Percentiles rank a stretch among this genome's conserved stretches.
phyloP scores from a whole-genome alignment of 2,329 filamentous ascomycete species.

The Botrytis galanthina region DNA sequence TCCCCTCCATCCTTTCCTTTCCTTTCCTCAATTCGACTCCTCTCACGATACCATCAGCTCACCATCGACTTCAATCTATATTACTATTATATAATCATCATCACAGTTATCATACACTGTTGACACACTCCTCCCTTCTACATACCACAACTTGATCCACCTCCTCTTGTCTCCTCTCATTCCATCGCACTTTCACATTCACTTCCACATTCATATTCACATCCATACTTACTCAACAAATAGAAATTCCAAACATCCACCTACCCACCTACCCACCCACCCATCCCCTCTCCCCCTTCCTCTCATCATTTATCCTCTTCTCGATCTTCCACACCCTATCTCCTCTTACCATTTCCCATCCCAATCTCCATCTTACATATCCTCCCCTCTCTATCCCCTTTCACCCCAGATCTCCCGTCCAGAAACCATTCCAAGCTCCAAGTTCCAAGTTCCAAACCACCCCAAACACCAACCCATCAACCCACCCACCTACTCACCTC shows the following conservation, averaged over 20 bases:
- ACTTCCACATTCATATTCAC: neutral
- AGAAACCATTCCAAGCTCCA: too few species aligned
- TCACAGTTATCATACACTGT: too few species aligned
- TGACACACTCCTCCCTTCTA: too few species aligned
- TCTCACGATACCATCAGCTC: neutral
- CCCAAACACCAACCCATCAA: too few species aligned
- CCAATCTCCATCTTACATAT: neutral
- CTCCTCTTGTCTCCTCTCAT: too few species aligned
- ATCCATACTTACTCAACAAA: neutral
- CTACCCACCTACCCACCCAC: neutral
- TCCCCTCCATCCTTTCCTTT: rapidly evolving
- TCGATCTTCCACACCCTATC: neutral
- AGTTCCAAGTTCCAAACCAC: too few species aligned
- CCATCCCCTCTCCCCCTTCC: neutral
- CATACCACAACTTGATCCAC: too few species aligned
- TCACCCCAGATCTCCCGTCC: neutral
- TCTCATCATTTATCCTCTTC: neutral
- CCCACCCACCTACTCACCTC: neutral
- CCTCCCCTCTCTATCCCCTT: neutral
- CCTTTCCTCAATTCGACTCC: neutral
- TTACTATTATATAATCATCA: neutral
- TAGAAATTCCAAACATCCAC: neutral
- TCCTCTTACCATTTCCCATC: neutral
- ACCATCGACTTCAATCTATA: neutral
- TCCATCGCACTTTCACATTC: too few species aligned